Conservation (phyloP, 441 rosid genomes). For the Viola pubescens region DNA sequence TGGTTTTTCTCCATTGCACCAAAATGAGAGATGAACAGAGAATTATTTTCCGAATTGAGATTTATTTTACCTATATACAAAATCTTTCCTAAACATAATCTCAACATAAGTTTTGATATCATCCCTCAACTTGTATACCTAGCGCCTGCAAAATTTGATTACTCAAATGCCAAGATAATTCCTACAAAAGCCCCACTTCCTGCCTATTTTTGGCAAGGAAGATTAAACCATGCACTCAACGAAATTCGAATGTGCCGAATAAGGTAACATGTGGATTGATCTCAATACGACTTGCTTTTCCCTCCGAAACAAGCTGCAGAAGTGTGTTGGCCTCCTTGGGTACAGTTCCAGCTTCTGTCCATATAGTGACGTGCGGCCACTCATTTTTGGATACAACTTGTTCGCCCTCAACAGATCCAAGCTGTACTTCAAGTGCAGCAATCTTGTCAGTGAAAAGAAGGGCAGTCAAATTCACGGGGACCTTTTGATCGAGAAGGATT, state of each 20-base stretch:
- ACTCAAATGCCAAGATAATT: not conserved
- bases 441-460: slow-evolving; percentile 61
- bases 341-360: slow-evolving; percentile 66
- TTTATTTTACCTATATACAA: slow-evolving; percentile 6
- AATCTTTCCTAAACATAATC: not conserved
- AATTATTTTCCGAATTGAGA: not conserved
- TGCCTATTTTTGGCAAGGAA: not conserved
- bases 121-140: not conserved
- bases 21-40: no score
- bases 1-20: no score
- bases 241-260: slow-evolving; percentile 66
- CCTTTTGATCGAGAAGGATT: slow-evolving; percentile 36
- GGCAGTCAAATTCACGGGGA: slow-evolving; percentile 61
- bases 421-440: slow-evolving; percentile 67
- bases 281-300: slow-evolving; percentile 58
- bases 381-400: slow-evolving; percentile 49
- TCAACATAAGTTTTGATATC: not conserved
- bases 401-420: slow-evolving; percentile 68
- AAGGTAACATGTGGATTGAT: slow-evolving; percentile 58
- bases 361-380: slow-evolving; percentile 84
- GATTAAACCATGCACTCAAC: slow-evolving; percentile 19
- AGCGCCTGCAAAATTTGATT: slow-evolving; percentile 21
- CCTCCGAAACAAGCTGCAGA: slow-evolving; percentile 49
- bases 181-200: no score
- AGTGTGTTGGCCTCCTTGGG: slow-evolving; percentile 71